phyloP scores from a whole-genome alignment of 129 eudicot genomes.

The Sambucus nigra region DNA sequence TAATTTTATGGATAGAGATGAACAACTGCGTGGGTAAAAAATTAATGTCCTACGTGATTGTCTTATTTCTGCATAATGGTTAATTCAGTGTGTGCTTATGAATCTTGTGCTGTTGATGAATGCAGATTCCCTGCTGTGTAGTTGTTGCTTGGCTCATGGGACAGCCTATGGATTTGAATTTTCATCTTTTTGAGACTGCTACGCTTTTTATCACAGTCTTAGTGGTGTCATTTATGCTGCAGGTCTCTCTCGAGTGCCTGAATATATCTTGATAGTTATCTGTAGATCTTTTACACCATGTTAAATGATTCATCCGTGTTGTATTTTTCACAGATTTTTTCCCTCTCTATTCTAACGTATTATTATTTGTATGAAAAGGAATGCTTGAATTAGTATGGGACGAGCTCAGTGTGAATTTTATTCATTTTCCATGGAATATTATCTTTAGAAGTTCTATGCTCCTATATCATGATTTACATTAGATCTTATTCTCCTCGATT shows the following conservation, averaged over 20 bases:
- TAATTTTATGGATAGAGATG: neutral
- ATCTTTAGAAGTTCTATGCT: too few species aligned
- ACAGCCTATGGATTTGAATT: conserved; percentile 83
- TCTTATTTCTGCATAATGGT: neutral
- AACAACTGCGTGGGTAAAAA: neutral
- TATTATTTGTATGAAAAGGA: neutral
- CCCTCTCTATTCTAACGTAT: too few species aligned
- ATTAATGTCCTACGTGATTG: neutral
- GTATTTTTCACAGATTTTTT: too few species aligned
- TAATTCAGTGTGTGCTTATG: neutral
- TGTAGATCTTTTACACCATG: too few species aligned
- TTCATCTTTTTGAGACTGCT: conserved; percentile 91
- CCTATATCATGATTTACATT: too few species aligned
- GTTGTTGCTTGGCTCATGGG: conserved; percentile 95
- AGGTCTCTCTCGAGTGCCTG: too few species aligned
- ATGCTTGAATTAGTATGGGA: too few species aligned
- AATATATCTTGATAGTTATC: too few species aligned
- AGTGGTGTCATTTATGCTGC: conserved; percentile 94
- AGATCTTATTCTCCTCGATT: too few species aligned
- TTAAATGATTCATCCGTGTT: too few species aligned
- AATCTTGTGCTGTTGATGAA: conserved; percentile 13
- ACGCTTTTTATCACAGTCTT: conserved; percentile 82
- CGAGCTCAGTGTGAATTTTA: too few species aligned
- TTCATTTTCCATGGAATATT: too few species aligned
- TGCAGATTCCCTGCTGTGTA: conserved; percentile 94